Base-by-base conservation (phyloP, 108 stramenopile species). In the Fragilaria radians region DNA sequence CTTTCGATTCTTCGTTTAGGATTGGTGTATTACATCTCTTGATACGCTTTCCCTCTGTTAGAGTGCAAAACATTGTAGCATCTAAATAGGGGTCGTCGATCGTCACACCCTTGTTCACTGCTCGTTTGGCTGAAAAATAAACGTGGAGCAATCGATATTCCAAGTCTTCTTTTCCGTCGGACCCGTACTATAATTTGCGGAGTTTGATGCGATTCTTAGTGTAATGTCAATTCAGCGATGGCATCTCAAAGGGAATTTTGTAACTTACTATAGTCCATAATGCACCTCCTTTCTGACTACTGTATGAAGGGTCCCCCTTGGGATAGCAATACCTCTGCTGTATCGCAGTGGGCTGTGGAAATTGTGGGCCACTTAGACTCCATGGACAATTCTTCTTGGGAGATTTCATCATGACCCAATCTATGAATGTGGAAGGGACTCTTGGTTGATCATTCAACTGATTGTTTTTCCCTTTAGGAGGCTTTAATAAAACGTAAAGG, bases 281-380 rank as follows among this genome's bases (percentile, higher is more conserved):
- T 0, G 80, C 73, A 11, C 80, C 88, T 24, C 88, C 88, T 42
- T 83, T 89, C n/a, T 59, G 56, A 22, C 57, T 62, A 28, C 66
- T 62, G 45, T 89, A 89, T 9, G 67, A 71, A 32, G 68, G 54
- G 48, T 76, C 42, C 22, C 88, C 88, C 55, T 79, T 76, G 4
- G 88, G 88, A 34, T 89, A 89, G 46, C 82, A 86, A 55, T 89
- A 89, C 27, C 88, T 77, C 48, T 89, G 88, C n/a, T 86, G 82
- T 49, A 86, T 72, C 2, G 73, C 83, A 3, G 73, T 76, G 0
- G 76, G 78, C 48, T 71, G 72, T 9, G 86, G 78, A 65, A 77
- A 82, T 54, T 81, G 80, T 0, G 86, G 86, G 30, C 86, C 86
- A 57, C 69, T 73, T 21, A 89, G 54, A 30, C 67, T 69, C 88